Conservation (phyloP, 768 basidiomycete species). For the Bullera alba region DNA sequence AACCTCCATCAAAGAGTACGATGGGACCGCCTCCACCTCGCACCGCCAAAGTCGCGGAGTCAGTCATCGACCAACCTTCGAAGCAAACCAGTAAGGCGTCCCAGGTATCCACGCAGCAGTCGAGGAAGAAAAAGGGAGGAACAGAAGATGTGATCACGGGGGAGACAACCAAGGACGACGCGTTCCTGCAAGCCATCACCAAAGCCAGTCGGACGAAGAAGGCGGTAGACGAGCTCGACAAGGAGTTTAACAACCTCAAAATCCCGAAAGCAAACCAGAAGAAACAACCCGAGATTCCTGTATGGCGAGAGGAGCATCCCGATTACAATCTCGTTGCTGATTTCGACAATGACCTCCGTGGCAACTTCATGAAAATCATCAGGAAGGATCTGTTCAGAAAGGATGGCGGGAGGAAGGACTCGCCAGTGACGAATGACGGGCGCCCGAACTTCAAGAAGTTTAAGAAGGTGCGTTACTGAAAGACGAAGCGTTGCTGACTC, state of each 20-base stretch:
- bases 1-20: not conserved
- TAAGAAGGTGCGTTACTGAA: slow-evolving; percentile 36
- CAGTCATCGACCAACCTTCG: too few species aligned
- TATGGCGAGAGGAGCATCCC: slow-evolving; percentile 19
- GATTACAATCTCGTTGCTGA: slow-evolving; percentile 35
- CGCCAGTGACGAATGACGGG: slow-evolving; percentile 17
- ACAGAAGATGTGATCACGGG: not conserved
- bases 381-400: slow-evolving; percentile 41
- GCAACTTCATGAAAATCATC: slow-evolving; percentile 44
- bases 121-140: not conserved
- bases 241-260: slow-evolving; percentile 41
- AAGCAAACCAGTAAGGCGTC: not conserved
- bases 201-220: slow-evolving; percentile 35
- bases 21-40: slow-evolving; percentile 12
- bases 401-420: slow-evolving; percentile 21
- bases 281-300: not conserved
- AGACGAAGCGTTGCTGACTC: slow-evolving; percentile 1
- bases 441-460: slow-evolving; percentile 46
- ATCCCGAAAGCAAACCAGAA: slow-evolving; percentile 29
- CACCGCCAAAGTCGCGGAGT: slow-evolving; percentile 1
- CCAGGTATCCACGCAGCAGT: not conserved
- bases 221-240: slow-evolving; percentile 40
- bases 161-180: slow-evolving; percentile 23
- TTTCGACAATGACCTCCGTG: slow-evolving; percentile 38
- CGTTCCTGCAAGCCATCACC: slow-evolving; percentile 36